Percentiles rank a stretch among this genome's conserved stretches.
phyloP scores from a whole-genome alignment of 371 early-diverging fungal species.

The Mortierella sp. region DNA sequence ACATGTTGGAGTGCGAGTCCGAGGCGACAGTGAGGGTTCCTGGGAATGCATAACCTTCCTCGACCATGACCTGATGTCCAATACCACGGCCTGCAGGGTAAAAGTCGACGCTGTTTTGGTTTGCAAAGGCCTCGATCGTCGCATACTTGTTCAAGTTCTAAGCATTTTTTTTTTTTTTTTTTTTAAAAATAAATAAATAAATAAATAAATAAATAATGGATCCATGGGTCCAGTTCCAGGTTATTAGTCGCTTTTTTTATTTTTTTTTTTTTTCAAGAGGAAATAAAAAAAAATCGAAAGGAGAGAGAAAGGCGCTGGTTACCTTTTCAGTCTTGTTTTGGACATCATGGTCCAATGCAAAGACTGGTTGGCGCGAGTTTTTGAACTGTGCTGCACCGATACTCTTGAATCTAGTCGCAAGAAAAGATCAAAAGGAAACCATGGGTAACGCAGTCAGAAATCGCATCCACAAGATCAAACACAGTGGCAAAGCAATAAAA shows the following conservation, averaged over 20 bases:
- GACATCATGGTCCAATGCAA: slow-evolving; percentile 96
- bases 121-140: slow-evolving; percentile 85
- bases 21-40: slow-evolving; percentile 93
- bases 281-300: neutral
- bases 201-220: neutral
- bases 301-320: neutral
- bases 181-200: neutral
- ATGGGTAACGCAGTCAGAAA: neutral
- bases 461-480: neutral
- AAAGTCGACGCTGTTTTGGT: slow-evolving; percentile 85
- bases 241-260: neutral
- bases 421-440: neutral
- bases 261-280: neutral
- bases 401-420: slow-evolving; percentile 78
- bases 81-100: slow-evolving; percentile 97
- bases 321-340: slow-evolving; percentile 91
- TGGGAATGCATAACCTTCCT: slow-evolving; percentile 96
- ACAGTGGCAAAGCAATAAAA: neutral
- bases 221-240: neutral
- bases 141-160: slow-evolving; percentile 89
- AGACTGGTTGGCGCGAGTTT: slow-evolving; percentile 88
- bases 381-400: slow-evolving; percentile 88
- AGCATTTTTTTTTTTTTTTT: slow-evolving; percentile 15
- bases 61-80: slow-evolving; percentile 96
- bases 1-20: slow-evolving; percentile 98